Base-by-base conservation (phyloP, 73 alveolate genomes). In the Stentor coeruleus region DNA sequence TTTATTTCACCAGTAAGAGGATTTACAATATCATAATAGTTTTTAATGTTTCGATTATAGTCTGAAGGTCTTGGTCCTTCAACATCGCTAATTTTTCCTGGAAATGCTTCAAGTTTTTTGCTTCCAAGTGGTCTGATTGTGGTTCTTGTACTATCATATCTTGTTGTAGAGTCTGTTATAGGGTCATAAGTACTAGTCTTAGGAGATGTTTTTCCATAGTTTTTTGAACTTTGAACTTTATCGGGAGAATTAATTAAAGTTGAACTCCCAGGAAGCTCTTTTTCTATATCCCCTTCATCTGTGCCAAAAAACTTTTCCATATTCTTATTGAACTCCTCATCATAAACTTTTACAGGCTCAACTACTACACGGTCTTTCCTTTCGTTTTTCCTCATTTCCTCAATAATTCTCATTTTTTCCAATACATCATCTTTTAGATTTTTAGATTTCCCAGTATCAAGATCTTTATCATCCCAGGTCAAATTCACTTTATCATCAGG, bases 201-300 rank as follows among this genome's bases (percentile, higher is more conserved):
- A 20, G 20, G 6, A 49, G 66, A 11, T 49, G 66, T 49, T 49
- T 49, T 49, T 49, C 28, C 66, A 49, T 11, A 49, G 6, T 49
- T 49, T 20, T 11, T 20, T 49, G 66, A 20, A 49, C 66, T 49
- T 20, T 11, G 20, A 6, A 11, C 20, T 49, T 49, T 20, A 49
- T 49, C 20, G 6, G 66, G 28, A 6, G 6, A 6, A 20, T 49
- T 11, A 11, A 11, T 49, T 20, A 49, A 49, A 49, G 66, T 49
- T 20, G 66, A 49, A 49, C 28, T 49, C 66, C 66, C 66, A 11
- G 66, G 66, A 49, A 49, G 66, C 20, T 49, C 66, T 49, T 49
- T 49, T 49, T 49, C 66, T 49, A 11, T 20, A 49, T 49, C 20
- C 20, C 20, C 66, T 11, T 6, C 66, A 49, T 49, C 66, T 6